These are phyloP conservation scores for Fusarium sp. DNA, from an alignment of 2,329 filamentous ascomycete genomes.

Conservation along the genomic window DNA sequence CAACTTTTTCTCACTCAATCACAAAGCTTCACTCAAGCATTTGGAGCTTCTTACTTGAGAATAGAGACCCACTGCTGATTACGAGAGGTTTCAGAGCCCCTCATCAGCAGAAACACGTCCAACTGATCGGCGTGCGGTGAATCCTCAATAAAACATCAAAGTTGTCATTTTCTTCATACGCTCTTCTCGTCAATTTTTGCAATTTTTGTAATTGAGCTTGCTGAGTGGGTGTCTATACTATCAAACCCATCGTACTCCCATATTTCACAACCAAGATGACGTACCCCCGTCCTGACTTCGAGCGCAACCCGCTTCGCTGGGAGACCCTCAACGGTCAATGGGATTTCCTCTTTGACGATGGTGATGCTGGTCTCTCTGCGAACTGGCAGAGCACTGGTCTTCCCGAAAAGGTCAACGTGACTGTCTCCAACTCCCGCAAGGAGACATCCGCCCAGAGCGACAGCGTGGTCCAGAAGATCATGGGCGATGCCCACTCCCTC, in stretches of 20 bases:
- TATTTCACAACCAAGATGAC: conserved; percentile 37
- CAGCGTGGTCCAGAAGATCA: conserved; percentile 61
- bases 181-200: neutral
- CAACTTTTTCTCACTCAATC: conserved; percentile 37
- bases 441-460: conserved; percentile 56
- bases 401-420: conserved; percentile 58
- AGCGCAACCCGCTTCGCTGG: conserved; percentile 70
- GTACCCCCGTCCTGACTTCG: conserved; percentile 77
- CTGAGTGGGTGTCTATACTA: neutral
- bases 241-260: neutral
- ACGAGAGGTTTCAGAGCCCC: conserved; percentile 30
- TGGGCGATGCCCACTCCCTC: conserved; percentile 63
- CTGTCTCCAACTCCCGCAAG: conserved; percentile 41
- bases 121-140: conserved; percentile 31
- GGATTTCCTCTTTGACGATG: conserved; percentile 76
- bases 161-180: conserved; percentile 3
- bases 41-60: conserved; percentile 27
- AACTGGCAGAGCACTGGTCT: conserved; percentile 69
- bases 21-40: conserved; percentile 13
- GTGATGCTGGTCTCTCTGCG: conserved; percentile 67
- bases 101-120: conserved; percentile 20
- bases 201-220: conserved; percentile 5
- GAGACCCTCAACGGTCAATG: conserved; percentile 73
- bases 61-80: conserved; percentile 37
- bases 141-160: conserved; percentile 20